These are phyloP conservation scores for Glycine latifolia DNA, from an alignment of 306 rosid genomes.

Conservation along the genomic window DNA sequence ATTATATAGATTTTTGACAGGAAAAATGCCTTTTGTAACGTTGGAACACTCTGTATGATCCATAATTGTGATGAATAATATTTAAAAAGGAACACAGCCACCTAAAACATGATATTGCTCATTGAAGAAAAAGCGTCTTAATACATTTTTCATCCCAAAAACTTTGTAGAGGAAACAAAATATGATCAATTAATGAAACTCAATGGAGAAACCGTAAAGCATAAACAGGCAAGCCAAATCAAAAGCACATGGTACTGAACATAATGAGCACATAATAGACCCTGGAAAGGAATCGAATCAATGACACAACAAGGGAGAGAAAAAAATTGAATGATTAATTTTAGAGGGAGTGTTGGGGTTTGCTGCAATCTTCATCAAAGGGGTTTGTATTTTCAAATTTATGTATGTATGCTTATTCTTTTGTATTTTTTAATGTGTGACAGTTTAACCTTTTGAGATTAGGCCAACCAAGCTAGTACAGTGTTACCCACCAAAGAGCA, in stretches of 20 bases:
- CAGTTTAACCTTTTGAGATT: slow-evolving; percentile 35
- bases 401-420: slow-evolving; percentile 12
- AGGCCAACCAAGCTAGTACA: slow-evolving; percentile 42
- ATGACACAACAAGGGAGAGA: slow-evolving; percentile 47
- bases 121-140: slow-evolving; percentile 43
- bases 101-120: slow-evolving; percentile 28
- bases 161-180: slow-evolving; percentile 47
- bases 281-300: slow-evolving; percentile 45
- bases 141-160: slow-evolving; percentile 31
- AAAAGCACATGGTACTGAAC: slow-evolving; percentile 51
- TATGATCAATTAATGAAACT: slow-evolving; percentile 32
- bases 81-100: not conserved
- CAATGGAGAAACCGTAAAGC: slow-evolving; percentile 42
- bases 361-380: slow-evolving; percentile 47
- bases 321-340: slow-evolving; percentile 46
- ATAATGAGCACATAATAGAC: slow-evolving; percentile 44
- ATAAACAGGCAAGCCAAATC: slow-evolving; percentile 37
- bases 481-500: slow-evolving; percentile 49
- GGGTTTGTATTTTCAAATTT: not conserved
- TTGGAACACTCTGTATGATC: slow-evolving; percentile 50
- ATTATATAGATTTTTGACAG: slow-evolving; percentile 25
- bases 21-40: slow-evolving; percentile 30
- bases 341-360: slow-evolving; percentile 34
- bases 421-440: slow-evolving; percentile 6
- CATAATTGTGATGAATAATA: slow-evolving; percentile 21